A percentile compares a stretch with the other conserved stretches of the same genome.
Evolutionary conservation across 2,329 filamentous ascomycete genomes (phyloP).

Genomic region (Aspergillus sergii): DNA sequence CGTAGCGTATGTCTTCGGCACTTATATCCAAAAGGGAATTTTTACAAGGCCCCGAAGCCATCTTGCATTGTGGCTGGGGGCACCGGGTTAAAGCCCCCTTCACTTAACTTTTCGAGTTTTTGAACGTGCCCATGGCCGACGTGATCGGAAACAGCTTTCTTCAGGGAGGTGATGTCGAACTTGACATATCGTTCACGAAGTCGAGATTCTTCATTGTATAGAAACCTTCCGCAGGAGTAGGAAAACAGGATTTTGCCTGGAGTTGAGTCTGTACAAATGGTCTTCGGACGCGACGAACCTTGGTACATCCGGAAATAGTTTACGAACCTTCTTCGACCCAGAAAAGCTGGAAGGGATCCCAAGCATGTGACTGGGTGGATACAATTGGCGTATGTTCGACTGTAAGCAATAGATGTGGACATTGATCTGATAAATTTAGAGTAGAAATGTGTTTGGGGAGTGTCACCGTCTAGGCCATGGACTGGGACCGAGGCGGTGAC

Average conservation of each 20-base stretch:
- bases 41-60: constrained; percentile 24
- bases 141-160: constrained; percentile 8
- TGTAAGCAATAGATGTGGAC: too few relatives aligned
- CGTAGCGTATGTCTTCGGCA: constrained; percentile 22
- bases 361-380: too few relatives aligned
- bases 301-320: too few relatives aligned
- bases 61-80: constrained; percentile 26
- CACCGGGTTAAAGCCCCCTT: constrained; percentile 27
- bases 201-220: constrained; percentile 21
- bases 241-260: constrained; percentile 10
- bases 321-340: too few relatives aligned
- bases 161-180: constrained; percentile 19
- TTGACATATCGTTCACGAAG: constrained; percentile 18
- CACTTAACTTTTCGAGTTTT: constrained; percentile 15
- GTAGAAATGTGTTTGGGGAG: too few relatives aligned
- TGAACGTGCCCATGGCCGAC: constrained; percentile 16
- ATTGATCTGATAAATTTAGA: too few relatives aligned
- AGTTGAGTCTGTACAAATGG: neutral
- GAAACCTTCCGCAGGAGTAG: constrained; percentile 20
- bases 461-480: too few relatives aligned
- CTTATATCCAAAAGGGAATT: constrained; percentile 25
- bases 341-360: too few relatives aligned
- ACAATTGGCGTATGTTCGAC: too few relatives aligned
- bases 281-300: too few relatives aligned
- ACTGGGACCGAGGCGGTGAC: too few relatives aligned